Evolutionary conservation across 169 alveolate genomes (phyloP), one percentile per base, ranked within the genome.

Genomic region (Eimeria mitis): DNA sequence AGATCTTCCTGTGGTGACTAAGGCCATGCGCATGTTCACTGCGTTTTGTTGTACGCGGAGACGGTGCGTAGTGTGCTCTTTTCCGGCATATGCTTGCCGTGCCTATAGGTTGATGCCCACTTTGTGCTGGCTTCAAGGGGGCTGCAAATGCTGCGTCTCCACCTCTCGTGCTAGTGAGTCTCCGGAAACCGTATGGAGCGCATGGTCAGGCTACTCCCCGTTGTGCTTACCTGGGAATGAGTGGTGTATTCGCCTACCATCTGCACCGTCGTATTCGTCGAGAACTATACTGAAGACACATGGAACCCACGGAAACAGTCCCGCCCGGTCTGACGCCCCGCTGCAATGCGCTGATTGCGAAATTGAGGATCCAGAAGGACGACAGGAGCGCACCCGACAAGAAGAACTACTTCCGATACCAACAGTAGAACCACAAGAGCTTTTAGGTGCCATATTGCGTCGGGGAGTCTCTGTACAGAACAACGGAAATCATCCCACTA

Each of bases 201-300:
- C 91, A 49, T 85, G 91, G 91, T 85, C 91, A 25, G 91, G 91
- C 56, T 85, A 85, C 78, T 85, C 91, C 40, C 79, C 91, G 16
- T 44, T 85, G 42, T 85, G 91, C 70, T 37, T 34, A 37, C 31
- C 91, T 40, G 79, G 91, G 63, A 79, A 85, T 1, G 78, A 85
- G 25, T 85, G 91, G 91, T 85, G 91, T 47, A 54, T 85, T n/a
- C 75, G 79, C 31, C 75, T 85, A 40, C 78, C 91, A 19, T 31
- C 13, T 85, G 91, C 78, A 23, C 79, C 79, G 1, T 34, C 49
- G 31, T 21, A 37, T 59, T 21, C 40, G 31, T 61, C 63, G 19
- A 13, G 54, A 42, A 56, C 73, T 1, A 81, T 44, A 40, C 68
- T 52, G 34, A 23, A 44, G 56, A 31, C 89, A 19, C 9, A 1